These are phyloP conservation scores for Spiraea crenata DNA, from an alignment of 331 rosid species.

Conservation along the genomic window DNA sequence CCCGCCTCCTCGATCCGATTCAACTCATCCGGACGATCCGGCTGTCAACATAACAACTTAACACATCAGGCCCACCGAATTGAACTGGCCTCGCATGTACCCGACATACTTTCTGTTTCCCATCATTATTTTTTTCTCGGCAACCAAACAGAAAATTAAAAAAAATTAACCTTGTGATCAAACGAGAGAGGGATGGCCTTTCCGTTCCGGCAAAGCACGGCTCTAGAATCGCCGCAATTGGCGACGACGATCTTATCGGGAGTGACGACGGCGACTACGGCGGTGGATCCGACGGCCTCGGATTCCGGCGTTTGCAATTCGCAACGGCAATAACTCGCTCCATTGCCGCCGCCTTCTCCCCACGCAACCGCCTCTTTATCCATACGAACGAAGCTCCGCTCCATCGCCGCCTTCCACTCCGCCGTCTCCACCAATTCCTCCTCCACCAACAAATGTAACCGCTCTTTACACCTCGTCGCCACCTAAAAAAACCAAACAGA, in stretches of 20 bases:
- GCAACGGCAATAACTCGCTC: conserved; percentile 42
- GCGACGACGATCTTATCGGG: conserved; percentile 51
- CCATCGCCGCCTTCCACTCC: conserved; percentile 50
- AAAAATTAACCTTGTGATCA: conserved; percentile 55
- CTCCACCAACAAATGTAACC: conserved; percentile 55
- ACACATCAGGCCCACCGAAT: background rate
- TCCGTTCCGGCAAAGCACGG: conserved; percentile 58
- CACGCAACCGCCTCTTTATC: conserved; percentile 47
- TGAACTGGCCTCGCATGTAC: background rate
- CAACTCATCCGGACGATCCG: conserved; percentile 70
- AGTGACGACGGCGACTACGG: conserved; percentile 46
- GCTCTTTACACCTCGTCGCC: conserved; percentile 49
- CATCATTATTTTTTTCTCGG: background rate
- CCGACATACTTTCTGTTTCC: background rate
- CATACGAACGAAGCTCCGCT: conserved; percentile 53
- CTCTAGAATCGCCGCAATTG: conserved; percentile 67
- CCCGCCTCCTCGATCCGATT: conserved; percentile 55
- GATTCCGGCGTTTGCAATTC: conserved; percentile 58
- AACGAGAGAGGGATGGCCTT: conserved; percentile 52
- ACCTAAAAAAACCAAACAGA: conserved; percentile 28
- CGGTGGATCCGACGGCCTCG: conserved; percentile 67
- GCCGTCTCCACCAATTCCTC: conserved; percentile 37
- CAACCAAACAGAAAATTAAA: no score
- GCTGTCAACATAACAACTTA: conserved; percentile 30
- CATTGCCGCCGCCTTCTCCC: conserved; percentile 20